These are phyloP conservation scores for Fusarium secorum DNA, from an alignment of 2,329 filamentous ascomycete species.

Conservation along the genomic window DNA sequence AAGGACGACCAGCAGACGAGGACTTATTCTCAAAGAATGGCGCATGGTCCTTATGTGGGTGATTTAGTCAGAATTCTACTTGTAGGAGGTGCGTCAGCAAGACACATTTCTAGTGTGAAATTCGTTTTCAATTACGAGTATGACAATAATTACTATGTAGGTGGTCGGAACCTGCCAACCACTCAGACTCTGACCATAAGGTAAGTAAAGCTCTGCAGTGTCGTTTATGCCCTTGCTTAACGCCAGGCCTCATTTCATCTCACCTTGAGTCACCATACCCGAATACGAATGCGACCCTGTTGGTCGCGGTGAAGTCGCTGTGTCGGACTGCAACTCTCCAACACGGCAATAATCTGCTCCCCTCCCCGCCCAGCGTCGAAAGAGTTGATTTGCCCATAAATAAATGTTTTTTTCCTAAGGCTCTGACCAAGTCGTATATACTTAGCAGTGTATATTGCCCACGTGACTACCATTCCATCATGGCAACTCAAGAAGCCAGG, in stretches of 20 bases:
- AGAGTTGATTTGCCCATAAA: neutral
- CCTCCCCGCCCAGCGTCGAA: neutral
- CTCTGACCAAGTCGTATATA: too few relatives aligned
- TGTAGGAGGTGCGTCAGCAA: neutral
- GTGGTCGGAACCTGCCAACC: neutral
- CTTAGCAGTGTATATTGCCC: neutral
- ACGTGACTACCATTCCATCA: neutral
- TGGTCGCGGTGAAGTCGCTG: neutral
- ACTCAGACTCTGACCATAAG: neutral
- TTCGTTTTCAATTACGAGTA: neutral
- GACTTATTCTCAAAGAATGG: neutral
- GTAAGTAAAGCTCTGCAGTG: neutral
- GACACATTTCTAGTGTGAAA: neutral
- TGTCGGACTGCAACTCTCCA: neutral
- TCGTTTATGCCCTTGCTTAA: neutral
- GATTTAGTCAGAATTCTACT: neutral
- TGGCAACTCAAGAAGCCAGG: neutral
- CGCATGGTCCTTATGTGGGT: neutral
- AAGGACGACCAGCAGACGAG: neutral
- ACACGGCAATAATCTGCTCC: neutral
- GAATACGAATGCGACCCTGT: slow-evolving; percentile 16
- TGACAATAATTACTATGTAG: neutral
- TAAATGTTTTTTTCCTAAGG: neutral
- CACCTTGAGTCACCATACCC: neutral
- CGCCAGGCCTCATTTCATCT: slow-evolving; percentile 6